Evolutionary conservation across 169 alveolate genomes (phyloP).

Genomic region (Plasmodium malariae): DNA sequence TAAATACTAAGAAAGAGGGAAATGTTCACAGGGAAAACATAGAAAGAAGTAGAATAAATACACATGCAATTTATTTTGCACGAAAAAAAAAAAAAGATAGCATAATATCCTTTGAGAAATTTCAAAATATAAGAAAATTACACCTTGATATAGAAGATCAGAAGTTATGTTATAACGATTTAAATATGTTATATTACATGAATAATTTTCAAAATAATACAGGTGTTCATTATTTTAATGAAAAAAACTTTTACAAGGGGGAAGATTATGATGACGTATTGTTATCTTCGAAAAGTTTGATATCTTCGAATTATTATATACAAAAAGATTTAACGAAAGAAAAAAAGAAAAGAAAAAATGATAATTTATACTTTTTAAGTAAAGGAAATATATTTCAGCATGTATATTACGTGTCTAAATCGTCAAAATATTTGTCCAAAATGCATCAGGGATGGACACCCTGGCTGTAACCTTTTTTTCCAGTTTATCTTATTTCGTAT

Average conservation of each 20-base stretch:
- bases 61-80: neutral
- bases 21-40: too few species aligned
- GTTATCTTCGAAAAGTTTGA: neutral
- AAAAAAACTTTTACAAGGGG: neutral
- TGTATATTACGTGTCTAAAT: slow-evolving; percentile 9
- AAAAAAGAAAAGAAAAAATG: neutral
- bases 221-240: slow-evolving; percentile 19
- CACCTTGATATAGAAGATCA: slow-evolving; percentile 1
- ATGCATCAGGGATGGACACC: slow-evolving; percentile 15
- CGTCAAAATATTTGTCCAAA: slow-evolving; percentile 21
- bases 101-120: slow-evolving; percentile 4
- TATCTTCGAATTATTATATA: neutral
- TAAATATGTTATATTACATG: slow-evolving; percentile 12
- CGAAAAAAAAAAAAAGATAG: neutral
- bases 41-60: neutral
- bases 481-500: neutral
- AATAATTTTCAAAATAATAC: neutral
- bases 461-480: slow-evolving; percentile 13
- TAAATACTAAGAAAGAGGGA: neutral
- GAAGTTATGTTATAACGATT: slow-evolving; percentile 1
- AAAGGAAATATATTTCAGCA: neutral
- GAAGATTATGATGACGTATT: neutral
- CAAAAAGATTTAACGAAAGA: neutral
- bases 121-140: slow-evolving; percentile 3
- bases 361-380: neutral